phyloP scores from a whole-genome alignment of 176 grass and related monocot species.

The Thalia dealbata region DNA sequence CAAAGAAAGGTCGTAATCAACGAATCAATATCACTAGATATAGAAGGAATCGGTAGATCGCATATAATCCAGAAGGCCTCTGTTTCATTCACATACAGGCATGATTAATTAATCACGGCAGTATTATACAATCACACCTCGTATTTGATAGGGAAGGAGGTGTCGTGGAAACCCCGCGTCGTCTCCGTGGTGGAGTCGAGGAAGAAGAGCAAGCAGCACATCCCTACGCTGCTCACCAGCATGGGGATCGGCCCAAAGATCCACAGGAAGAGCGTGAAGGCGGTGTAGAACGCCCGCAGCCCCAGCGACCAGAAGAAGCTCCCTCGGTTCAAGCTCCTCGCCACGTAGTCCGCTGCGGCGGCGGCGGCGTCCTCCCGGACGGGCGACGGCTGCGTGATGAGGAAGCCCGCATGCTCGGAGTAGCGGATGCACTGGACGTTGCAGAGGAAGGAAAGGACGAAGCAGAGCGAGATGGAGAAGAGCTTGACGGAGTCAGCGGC shows the following conservation, averaged over 20 bases:
- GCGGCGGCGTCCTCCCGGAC: not conserved
- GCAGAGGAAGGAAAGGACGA: conserved; percentile 73
- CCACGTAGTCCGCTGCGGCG: conserved; percentile 37
- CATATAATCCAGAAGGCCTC: too few species aligned
- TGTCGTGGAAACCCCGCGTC: conserved; percentile 19
- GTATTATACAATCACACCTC: not conserved
- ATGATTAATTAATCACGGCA: too few species aligned
- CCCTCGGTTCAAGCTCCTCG: conserved; percentile 47
- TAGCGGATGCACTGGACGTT: conserved; percentile 79
- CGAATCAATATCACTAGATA: too few species aligned
- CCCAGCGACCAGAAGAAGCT: conserved; percentile 83
- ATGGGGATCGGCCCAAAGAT: conserved; percentile 79
- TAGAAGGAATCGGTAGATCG: too few species aligned
- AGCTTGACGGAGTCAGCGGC: conserved; percentile 41
- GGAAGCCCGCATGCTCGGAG: conserved; percentile 70
- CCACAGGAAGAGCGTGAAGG: conserved; percentile 74
- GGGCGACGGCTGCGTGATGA: conserved; percentile 30
- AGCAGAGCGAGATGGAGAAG: conserved; percentile 76
- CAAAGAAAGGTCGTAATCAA: too few species aligned
- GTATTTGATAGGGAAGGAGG: not conserved
- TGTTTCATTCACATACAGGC: too few species aligned
- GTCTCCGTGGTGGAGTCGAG: conserved; percentile 38
- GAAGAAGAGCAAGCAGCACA: conserved; percentile 51
- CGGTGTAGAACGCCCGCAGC: conserved; percentile 66
- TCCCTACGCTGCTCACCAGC: conserved; percentile 42